These are phyloP conservation scores for Chaetomiaceae sp. DNA, from an alignment of 2,329 filamentous ascomycete genomes.

Conservation along the genomic window DNA sequence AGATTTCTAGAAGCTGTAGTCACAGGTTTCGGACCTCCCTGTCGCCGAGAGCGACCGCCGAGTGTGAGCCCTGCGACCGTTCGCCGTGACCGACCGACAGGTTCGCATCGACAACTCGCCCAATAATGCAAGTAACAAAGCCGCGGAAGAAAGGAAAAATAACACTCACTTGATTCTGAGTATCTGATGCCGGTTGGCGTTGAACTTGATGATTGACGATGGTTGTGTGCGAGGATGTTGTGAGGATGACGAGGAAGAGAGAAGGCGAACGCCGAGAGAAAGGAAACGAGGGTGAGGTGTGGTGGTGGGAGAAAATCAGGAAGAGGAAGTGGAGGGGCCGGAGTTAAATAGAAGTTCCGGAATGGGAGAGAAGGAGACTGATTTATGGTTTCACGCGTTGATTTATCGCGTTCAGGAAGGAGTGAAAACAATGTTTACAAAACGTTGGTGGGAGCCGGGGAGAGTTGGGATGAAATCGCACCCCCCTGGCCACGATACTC, in stretches of 20 bases:
- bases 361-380: neutral
- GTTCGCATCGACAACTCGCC: neutral
- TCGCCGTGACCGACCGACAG: neutral
- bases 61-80: too few species aligned
- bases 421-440: neutral
- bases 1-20: too few species aligned
- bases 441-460: neutral
- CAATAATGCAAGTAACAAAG: neutral
- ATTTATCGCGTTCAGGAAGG: neutral
- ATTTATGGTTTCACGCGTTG: neutral
- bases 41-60: too few species aligned
- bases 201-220: neutral
- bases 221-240: neutral
- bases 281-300: neutral
- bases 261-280: constrained; percentile 1
- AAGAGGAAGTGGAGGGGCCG: neutral
- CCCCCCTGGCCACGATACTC: too few species aligned
- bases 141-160: neutral
- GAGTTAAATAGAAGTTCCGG: neutral
- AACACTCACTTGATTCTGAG: constrained; percentile 5
- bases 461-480: too few species aligned
- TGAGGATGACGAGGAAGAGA: constrained; percentile 7
- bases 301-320: constrained; percentile 3
- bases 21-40: too few species aligned
- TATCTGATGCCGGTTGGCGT: neutral